Conservation (phyloP, 176 grass and related monocot genomes). For the Melocanna baccifera region DNA sequence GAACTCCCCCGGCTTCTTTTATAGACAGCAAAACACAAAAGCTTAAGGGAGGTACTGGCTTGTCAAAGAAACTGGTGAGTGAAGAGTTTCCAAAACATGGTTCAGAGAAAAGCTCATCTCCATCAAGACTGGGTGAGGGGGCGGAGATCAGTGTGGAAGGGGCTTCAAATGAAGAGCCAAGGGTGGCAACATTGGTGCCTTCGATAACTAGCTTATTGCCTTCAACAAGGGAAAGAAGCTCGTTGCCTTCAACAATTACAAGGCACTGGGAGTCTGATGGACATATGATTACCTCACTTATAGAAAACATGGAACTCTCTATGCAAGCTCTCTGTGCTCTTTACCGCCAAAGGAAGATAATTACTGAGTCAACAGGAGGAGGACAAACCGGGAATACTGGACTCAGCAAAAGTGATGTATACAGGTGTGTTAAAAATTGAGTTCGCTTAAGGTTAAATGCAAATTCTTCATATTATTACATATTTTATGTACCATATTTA, state of each 20-base stretch:
- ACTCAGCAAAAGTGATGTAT: not conserved
- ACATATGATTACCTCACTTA: not conserved
- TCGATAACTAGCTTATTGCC: not conserved
- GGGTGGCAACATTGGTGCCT: too few relatives aligned
- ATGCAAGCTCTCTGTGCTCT: slow-evolving; percentile 41
- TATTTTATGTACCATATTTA: not conserved
- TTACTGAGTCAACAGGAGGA: not conserved
- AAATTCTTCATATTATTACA: not conserved
- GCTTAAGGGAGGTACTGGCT: not conserved
- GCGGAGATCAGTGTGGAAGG: not conserved
- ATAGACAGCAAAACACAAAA: not conserved
- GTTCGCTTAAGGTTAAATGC: not conserved
- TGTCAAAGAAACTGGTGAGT: not conserved
- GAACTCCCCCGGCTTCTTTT: not conserved
- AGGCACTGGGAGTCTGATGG: not conserved
- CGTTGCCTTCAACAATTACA: slow-evolving; percentile 1
- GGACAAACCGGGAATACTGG: not conserved
- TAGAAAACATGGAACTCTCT: not conserved
- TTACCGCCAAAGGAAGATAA: slow-evolving; percentile 16
- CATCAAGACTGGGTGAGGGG: not conserved
- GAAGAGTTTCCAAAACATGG: not conserved
- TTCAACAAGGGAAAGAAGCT: not conserved
- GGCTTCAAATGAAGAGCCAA: too few relatives aligned
- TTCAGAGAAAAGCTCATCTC: not conserved
- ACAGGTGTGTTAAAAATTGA: slow-evolving; percentile 25